Conservation (phyloP, 192 early-diverging fungal genomes). For the Linnemannia zychae region DNA sequence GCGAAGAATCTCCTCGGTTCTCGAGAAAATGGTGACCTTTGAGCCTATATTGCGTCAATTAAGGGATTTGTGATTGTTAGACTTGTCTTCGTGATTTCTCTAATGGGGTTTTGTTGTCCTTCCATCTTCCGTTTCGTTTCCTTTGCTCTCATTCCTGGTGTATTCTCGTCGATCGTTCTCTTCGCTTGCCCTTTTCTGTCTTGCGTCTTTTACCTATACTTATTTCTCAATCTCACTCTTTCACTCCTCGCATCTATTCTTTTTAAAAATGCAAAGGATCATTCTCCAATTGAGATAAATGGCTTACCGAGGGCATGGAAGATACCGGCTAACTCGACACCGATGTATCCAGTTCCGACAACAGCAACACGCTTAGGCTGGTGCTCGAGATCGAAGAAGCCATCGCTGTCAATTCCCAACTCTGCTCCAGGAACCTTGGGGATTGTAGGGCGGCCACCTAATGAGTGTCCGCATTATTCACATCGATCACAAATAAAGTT, state of each 20-base stretch:
- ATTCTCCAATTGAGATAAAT: background rate
- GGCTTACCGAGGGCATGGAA: constrained; percentile 85
- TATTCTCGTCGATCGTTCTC: too few relatives aligned
- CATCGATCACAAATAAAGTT: background rate
- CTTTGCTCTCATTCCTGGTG: too few relatives aligned
- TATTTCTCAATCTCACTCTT: too few relatives aligned
- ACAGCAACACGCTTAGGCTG: constrained; percentile 94
- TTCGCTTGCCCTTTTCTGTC: too few relatives aligned
- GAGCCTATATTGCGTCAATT: constrained; percentile 58
- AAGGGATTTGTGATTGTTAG: background rate
- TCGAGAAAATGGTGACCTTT: constrained; percentile 87
- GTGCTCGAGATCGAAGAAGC: constrained; percentile 94
- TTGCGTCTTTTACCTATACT: too few relatives aligned
- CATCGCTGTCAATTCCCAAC: constrained; percentile 91
- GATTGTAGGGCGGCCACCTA: constrained; percentile 80
- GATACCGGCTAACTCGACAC: constrained; percentile 95
- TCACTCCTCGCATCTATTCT: too few relatives aligned
- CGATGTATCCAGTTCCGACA: constrained; percentile 96
- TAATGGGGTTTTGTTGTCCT: too few relatives aligned
- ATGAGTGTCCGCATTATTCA: background rate
- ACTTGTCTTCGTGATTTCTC: too few relatives aligned
- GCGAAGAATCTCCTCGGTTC: constrained; percentile 88
- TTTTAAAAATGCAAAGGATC: too few relatives aligned
- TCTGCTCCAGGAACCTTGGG: constrained; percentile 89
- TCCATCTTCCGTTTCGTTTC: too few relatives aligned